These are phyloP conservation scores for Xylariales sp. DNA, from an alignment of 2,329 filamentous ascomycete genomes.

Conservation along the genomic window DNA sequence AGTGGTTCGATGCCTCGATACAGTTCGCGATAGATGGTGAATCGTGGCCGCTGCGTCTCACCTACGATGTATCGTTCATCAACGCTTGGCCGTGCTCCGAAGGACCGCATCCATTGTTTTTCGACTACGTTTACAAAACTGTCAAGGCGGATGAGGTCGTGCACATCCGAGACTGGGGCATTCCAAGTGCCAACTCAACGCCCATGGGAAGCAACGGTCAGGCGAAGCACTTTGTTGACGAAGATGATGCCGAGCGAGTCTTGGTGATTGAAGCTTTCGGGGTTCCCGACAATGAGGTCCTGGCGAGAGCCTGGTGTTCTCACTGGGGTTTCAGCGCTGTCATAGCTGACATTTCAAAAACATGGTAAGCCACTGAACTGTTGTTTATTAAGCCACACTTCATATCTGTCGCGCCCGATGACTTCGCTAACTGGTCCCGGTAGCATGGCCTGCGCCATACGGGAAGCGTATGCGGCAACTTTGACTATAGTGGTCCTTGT, in stretches of 20 bases:
- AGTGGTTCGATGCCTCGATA: slow-evolving; percentile 55
- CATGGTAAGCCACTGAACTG: slow-evolving; percentile 48
- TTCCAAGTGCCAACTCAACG: slow-evolving; percentile 24
- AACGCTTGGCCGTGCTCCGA: slow-evolving; percentile 60
- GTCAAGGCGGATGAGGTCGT: slow-evolving; percentile 63
- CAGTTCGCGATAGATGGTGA: slow-evolving; percentile 61
- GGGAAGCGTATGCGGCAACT: slow-evolving; percentile 71
- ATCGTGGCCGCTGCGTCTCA: slow-evolving; percentile 59
- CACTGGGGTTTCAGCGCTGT: slow-evolving; percentile 71
- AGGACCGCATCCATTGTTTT: slow-evolving; percentile 66
- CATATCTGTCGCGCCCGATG: no score
- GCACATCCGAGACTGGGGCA: slow-evolving; percentile 62
- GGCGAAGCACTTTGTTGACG: slow-evolving; percentile 18
- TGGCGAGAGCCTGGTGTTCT: slow-evolving; percentile 72
- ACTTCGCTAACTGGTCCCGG: slow-evolving; percentile 12
- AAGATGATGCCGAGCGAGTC: slow-evolving; percentile 59
- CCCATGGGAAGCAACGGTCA: slow-evolving; percentile 15
- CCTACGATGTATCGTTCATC: slow-evolving; percentile 63
- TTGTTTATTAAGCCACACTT: neutral
- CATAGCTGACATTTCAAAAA: slow-evolving; percentile 63
- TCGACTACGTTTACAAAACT: slow-evolving; percentile 60
- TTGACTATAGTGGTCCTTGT: slow-evolving; percentile 68
- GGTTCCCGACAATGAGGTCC: slow-evolving; percentile 69
- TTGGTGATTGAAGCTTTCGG: slow-evolving; percentile 70
- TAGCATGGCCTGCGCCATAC: slow-evolving; percentile 68